phyloP scores from a whole-genome alignment of 2,329 filamentous ascomycete genomes.

The Diplodia intermedia region DNA sequence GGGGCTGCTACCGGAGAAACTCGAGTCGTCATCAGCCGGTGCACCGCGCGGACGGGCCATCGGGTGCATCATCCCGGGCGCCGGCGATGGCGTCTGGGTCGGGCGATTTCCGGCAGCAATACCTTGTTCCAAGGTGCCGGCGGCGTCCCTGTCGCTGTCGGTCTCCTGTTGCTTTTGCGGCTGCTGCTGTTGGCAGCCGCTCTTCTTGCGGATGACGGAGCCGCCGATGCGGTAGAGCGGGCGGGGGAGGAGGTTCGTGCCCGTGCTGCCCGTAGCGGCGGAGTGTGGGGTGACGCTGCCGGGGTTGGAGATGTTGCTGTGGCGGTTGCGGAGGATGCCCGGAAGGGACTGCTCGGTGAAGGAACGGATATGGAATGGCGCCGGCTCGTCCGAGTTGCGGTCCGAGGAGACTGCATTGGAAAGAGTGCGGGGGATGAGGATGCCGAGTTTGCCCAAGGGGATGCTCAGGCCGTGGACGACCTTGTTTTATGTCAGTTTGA shows the following conservation, averaged over 20 bases:
- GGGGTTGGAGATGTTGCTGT: constrained; percentile 33
- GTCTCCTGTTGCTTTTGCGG: neutral
- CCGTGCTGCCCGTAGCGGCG: constrained; percentile 34
- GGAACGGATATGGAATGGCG: constrained; percentile 43
- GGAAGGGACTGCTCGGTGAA: constrained; percentile 39
- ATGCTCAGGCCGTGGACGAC: constrained; percentile 80
- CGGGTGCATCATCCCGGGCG: neutral
- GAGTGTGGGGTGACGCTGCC: constrained; percentile 15
- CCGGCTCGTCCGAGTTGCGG: constrained; percentile 37
- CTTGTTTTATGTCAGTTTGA: neutral
- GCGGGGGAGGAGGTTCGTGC: constrained; percentile 39
- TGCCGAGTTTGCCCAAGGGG: constrained; percentile 71
- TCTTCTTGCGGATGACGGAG: constrained; percentile 41
- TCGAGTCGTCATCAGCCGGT: neutral
- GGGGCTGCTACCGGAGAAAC: neutral
- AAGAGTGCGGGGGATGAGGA: constrained; percentile 69
- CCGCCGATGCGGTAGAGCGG: constrained; percentile 47
- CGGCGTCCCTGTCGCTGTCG: neutral
- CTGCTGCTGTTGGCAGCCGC: neutral
- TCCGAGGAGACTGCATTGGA: constrained; percentile 54
- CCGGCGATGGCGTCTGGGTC: neutral
- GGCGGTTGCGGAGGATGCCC: constrained; percentile 38
- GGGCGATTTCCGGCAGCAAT: neutral
- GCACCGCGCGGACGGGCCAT: neutral
- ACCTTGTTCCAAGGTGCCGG: neutral